phyloP scores from a whole-genome alignment of 768 basidiomycete genomes.

The Tylopilus balloui region DNA sequence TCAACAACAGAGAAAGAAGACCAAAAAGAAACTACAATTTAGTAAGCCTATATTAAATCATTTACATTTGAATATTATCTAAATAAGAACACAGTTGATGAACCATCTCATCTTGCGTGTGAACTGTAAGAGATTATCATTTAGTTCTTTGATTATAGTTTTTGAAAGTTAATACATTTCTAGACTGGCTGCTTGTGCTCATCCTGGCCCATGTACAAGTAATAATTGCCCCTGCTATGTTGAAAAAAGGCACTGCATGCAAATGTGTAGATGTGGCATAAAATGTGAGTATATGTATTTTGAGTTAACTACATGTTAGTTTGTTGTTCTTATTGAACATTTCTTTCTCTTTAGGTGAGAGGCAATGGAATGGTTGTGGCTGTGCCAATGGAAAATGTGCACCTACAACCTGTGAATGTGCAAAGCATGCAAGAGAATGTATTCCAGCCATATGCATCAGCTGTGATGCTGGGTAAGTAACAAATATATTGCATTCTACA shows the following conservation, averaged over 20 bases:
- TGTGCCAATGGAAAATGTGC: slow-evolving; percentile 29
- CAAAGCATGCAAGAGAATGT: slow-evolving; percentile 39
- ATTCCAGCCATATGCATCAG: slow-evolving; percentile 46
- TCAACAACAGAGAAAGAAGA: slow-evolving; percentile 2
- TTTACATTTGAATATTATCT: background rate
- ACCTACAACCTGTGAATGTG: slow-evolving; percentile 36
- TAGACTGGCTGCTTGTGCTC: slow-evolving; percentile 40
- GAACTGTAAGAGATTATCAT: slow-evolving; percentile 7
- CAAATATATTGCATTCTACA: background rate
- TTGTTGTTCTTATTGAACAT: background rate
- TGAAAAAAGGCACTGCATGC: slow-evolving; percentile 39
- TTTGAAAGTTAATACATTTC: background rate
- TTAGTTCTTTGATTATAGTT: background rate
- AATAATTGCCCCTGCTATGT: slow-evolving; percentile 39
- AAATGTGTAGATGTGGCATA: slow-evolving; percentile 44
- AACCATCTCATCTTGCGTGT: background rate
- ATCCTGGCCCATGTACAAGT: slow-evolving; percentile 44
- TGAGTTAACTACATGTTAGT: no score
- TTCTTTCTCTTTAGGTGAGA: slow-evolving; percentile 8
- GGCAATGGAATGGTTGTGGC: slow-evolving; percentile 13
- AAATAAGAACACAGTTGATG: slow-evolving; percentile 14
- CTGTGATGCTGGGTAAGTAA: slow-evolving; percentile 42
- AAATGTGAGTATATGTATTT: slow-evolving; percentile 32
- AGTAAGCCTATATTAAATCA: slow-evolving; percentile 6
- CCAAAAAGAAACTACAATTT: slow-evolving; percentile 9